A percentile compares a stretch with the other conserved stretches of the same genome.
Conservation (phyloP, 345 rosid genomes). For the Brassica incana region DNA sequence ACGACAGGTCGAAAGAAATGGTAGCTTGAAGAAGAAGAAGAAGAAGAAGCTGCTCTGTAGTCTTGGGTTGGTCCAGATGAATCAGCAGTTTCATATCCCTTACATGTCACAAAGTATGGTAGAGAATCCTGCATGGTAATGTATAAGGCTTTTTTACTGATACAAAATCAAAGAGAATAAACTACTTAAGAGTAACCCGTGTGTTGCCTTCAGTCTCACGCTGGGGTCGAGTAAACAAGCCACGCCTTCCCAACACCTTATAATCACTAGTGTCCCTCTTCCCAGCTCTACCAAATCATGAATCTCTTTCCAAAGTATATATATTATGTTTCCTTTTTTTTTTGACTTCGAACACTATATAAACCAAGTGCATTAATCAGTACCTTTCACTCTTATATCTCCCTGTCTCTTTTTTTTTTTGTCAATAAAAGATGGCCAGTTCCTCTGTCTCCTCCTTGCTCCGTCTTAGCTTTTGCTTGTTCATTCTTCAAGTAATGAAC, state of each 20-base stretch:
- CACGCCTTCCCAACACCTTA: slow-evolving; percentile 59
- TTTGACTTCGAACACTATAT: slow-evolving; percentile 23
- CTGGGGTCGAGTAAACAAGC: slow-evolving; percentile 53
- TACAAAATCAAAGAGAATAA: slow-evolving; percentile 7
- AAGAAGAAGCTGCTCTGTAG: neutral
- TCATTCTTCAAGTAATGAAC: slow-evolving; percentile 37
- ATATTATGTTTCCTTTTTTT: neutral
- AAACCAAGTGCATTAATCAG: slow-evolving; percentile 8
- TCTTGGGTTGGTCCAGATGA: neutral
- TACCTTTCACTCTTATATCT: slow-evolving; percentile 24
- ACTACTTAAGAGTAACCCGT: slow-evolving; percentile 23
- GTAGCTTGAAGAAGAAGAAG: neutral
- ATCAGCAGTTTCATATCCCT: neutral
- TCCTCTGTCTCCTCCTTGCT: slow-evolving; percentile 35
- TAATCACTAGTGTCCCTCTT: slow-evolving; percentile 55
- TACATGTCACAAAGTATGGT: neutral
- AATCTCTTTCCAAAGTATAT: slow-evolving; percentile 45
- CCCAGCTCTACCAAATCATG: slow-evolving; percentile 49
- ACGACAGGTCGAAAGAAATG: neutral
- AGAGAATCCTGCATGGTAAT: slow-evolving; percentile 29
- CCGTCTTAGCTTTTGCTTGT: slow-evolving; percentile 42
- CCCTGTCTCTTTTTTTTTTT: neutral
- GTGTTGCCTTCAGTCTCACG: slow-evolving; percentile 47
- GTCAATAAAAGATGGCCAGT: slow-evolving; percentile 40
- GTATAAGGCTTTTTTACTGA: slow-evolving; percentile 18